Base-by-base conservation (phyloP, 1,139 yeast genomes). In the Debaryomyces subglobosus region DNA sequence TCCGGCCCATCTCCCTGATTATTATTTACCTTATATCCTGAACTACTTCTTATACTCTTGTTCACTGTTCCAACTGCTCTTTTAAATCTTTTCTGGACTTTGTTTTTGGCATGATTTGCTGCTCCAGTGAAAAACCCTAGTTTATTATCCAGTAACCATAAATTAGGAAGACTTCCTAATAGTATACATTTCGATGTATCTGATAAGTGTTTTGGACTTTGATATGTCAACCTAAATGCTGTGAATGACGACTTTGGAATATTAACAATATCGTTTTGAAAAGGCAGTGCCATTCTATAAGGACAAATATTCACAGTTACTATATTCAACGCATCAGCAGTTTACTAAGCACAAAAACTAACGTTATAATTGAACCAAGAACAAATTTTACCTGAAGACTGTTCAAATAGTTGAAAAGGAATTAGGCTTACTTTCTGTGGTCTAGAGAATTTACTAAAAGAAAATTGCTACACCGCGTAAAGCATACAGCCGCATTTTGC, bases 131-230 rank as follows among this genome's bases (percentile, higher is more conserved):
- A 35, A 12, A 62, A 39, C n/a, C 58, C 54, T 57, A 56, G 57
- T 59, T 61, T 49, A 49, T 64, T 34, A 60, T 65, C 60, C 42
- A 70, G 61, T 39, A 76, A 63, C 95, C 95, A 89, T 16, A 80
- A 69, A 18, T 69, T 66, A 0, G 96, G 96, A 2, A 86, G 65
- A 0, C 79, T 77, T 0, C 96, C 96, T 2, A 90, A 60, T 20
- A 88, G 68, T 2, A 80, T 61, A 5, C 80, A 74, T 43, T 76
- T 69, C 0, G 89, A 74, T 9, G 74, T 71, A 21, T 71, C 68
- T 35, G 84, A 74, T 6, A 89, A 63, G 42, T 80, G 79, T 6
- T 64, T 53, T 0, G 88, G 76, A 2, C 76, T 68, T 12, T 82
- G 74, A 60, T 84, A 82, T 34, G 77, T 68, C 36, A 90, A 69